A percentile compares a stretch with the other conserved stretches of the same genome.
Conservation (phyloP, 805 yeast genomes). For the Kodamaea sagamina region DNA sequence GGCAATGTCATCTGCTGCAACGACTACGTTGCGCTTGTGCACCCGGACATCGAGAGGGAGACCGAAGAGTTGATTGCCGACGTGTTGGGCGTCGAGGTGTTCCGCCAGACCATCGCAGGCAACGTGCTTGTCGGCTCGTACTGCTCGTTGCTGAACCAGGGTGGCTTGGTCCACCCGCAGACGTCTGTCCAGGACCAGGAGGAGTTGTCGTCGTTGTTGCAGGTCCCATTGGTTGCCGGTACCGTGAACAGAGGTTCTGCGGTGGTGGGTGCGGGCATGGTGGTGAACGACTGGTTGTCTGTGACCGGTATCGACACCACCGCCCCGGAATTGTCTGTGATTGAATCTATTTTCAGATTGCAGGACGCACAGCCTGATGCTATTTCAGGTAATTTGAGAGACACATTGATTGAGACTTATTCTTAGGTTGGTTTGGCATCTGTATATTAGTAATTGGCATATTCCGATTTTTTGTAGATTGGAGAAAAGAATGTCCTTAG, state of each 20-base stretch:
- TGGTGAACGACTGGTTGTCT: conserved; percentile 97
- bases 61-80: conserved; percentile 98
- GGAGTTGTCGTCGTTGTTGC: conserved; percentile 90
- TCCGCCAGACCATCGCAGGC: conserved; percentile 98
- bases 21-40: conserved; percentile 98
- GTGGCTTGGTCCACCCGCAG: conserved; percentile 98
- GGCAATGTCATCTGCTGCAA: conserved; percentile 99
- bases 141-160: conserved; percentile 93
- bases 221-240: conserved; percentile 98
- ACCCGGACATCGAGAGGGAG: conserved; percentile 98
- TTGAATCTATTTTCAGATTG: conserved; percentile 92
- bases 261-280: conserved; percentile 98
- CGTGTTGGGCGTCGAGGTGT: conserved; percentile 97
- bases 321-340: conserved; percentile 95
- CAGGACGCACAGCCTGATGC: conserved; percentile 90
- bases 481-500: too few species aligned
- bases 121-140: conserved; percentile 96
- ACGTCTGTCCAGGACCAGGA: conserved; percentile 98
- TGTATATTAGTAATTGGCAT: conserved; percentile 2
- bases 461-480: neutral
- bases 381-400: conserved; percentile 82
- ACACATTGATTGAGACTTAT: conserved; percentile 89
- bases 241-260: conserved; percentile 97
- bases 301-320: conserved; percentile 97
- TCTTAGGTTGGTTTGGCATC: conserved; percentile 42